Conservation (phyloP, 208 protist species). For the Blechomonas ayalai region DNA sequence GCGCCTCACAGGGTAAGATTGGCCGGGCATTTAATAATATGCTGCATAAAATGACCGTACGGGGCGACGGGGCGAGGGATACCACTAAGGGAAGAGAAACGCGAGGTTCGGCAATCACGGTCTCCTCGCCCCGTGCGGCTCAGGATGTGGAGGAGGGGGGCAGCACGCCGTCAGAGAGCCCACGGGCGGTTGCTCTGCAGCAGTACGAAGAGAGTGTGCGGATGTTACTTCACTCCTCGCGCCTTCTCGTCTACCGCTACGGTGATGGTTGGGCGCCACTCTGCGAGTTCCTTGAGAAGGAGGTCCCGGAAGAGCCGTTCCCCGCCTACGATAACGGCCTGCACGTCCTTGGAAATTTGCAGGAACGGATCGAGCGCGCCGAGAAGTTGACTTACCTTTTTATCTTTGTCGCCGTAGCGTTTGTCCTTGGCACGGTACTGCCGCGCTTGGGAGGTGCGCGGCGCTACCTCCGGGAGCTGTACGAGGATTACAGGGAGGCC, state of each 20-base stretch:
- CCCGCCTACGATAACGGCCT: constrained; percentile 57
- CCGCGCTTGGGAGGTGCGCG: constrained; percentile 6
- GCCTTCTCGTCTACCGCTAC: constrained; percentile 58
- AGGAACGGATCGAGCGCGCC: constrained; percentile 55
- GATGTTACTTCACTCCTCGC: constrained; percentile 21
- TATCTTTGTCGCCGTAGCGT: constrained; percentile 3
- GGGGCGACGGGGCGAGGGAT: neutral
- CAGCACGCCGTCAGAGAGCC: neutral
- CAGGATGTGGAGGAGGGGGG: neutral
- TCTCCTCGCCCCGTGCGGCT: neutral
- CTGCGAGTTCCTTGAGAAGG: constrained; percentile 61
- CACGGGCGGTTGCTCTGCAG: constrained; percentile 32
- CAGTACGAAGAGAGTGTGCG: constrained; percentile 51
- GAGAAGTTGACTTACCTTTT: constrained; percentile 27
- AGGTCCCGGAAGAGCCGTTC: constrained; percentile 40
- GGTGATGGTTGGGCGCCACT: constrained; percentile 68
- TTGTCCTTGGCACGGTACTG: constrained; percentile 11
- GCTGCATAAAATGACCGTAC: constrained; percentile 47
- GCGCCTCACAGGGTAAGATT: constrained; percentile 15
- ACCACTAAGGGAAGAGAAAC: neutral
- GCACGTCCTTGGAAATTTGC: constrained; percentile 37
- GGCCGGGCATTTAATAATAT: constrained; percentile 46
- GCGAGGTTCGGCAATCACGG: neutral
- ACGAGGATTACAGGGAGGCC: constrained; percentile 18
- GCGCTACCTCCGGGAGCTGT: constrained; percentile 13